phyloP scores from a whole-genome alignment of 1,139 yeast genomes.

The Yamadazyma oceani region DNA sequence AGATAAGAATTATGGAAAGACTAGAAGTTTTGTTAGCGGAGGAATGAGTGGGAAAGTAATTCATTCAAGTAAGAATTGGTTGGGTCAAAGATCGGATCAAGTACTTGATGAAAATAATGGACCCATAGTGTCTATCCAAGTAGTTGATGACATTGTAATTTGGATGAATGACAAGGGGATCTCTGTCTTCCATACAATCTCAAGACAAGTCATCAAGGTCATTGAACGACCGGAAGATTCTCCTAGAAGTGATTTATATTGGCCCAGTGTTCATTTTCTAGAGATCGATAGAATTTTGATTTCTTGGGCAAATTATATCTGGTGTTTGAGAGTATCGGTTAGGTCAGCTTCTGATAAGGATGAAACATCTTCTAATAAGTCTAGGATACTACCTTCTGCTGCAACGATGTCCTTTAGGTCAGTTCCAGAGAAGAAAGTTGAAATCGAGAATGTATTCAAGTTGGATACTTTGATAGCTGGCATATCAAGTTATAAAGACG shows the following conservation, averaged over 20 bases:
- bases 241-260: slow-evolving; percentile 77
- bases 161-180: slow-evolving; percentile 91
- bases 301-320: slow-evolving; percentile 82
- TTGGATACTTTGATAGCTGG: slow-evolving; percentile 75
- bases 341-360: slow-evolving; percentile 17
- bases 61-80: slow-evolving; percentile 78
- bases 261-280: slow-evolving; percentile 74
- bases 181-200: slow-evolving; percentile 51
- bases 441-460: slow-evolving; percentile 54
- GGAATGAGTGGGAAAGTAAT: slow-evolving; percentile 88
- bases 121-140: slow-evolving; percentile 67
- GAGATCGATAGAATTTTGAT: slow-evolving; percentile 69
- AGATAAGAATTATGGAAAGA: slow-evolving; percentile 62
- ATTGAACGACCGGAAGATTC: slow-evolving; percentile 60
- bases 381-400: slow-evolving; percentile 57
- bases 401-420: slow-evolving; percentile 62
- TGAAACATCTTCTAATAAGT: slow-evolving; percentile 23
- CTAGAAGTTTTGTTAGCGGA: slow-evolving; percentile 75
- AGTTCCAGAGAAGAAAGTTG: slow-evolving; percentile 56
- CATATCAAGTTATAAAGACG: slow-evolving; percentile 69
- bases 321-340: slow-evolving; percentile 62
- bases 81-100: slow-evolving; percentile 75
- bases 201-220: slow-evolving; percentile 45
- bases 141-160: slow-evolving; percentile 61
- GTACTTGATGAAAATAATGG: slow-evolving; percentile 63